phyloP scores from a whole-genome alignment of 305 asterid species.

The Monarda citriodora region DNA sequence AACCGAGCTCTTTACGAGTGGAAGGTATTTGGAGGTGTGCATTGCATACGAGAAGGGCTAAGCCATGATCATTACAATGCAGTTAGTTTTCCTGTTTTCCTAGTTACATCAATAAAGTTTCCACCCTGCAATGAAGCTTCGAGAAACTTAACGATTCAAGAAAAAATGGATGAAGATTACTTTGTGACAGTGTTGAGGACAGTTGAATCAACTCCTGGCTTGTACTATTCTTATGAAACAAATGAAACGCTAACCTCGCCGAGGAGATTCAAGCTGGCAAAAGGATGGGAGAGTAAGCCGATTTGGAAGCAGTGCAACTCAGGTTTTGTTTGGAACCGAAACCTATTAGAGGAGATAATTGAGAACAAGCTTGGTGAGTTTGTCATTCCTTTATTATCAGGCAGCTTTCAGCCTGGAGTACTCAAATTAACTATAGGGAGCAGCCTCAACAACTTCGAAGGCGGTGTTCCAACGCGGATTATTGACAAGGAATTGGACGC shows the following conservation, averaged over 20 bases:
- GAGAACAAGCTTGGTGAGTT: too few species aligned
- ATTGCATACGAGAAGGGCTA: slow-evolving; percentile 87
- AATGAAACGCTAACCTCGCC: slow-evolving; percentile 95
- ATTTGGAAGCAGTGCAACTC: slow-evolving; percentile 99
- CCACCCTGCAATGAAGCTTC: slow-evolving; percentile 85
- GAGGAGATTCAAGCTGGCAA: slow-evolving; percentile 80
- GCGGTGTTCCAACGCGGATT: slow-evolving; percentile 53
- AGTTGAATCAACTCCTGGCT: slow-evolving; percentile 85
- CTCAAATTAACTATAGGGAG: too few species aligned
- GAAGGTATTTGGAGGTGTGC: slow-evolving; percentile 65
- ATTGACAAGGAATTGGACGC: slow-evolving; percentile 79
- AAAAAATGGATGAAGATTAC: slow-evolving; percentile 86
- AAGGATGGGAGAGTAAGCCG: slow-evolving; percentile 93
- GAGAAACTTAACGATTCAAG: slow-evolving; percentile 56
- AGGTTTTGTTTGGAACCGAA: too few species aligned
- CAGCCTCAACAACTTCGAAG: too few species aligned
- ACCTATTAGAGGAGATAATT: too few species aligned
- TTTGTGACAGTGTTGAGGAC: slow-evolving; percentile 59
- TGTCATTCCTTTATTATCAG: too few species aligned
- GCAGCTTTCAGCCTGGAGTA: too few species aligned
- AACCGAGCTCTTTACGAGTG: slow-evolving; percentile 65
- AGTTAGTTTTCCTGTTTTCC: slow-evolving; percentile 75
- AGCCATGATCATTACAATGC: slow-evolving; percentile 65
- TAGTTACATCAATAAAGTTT: slow-evolving; percentile 79
- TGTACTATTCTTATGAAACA: slow-evolving; percentile 92